Evolutionary conservation across 2,329 filamentous ascomycete genomes (phyloP), one percentile per base, ranked within the genome.

Genomic region (Botrytis medusae): DNA sequence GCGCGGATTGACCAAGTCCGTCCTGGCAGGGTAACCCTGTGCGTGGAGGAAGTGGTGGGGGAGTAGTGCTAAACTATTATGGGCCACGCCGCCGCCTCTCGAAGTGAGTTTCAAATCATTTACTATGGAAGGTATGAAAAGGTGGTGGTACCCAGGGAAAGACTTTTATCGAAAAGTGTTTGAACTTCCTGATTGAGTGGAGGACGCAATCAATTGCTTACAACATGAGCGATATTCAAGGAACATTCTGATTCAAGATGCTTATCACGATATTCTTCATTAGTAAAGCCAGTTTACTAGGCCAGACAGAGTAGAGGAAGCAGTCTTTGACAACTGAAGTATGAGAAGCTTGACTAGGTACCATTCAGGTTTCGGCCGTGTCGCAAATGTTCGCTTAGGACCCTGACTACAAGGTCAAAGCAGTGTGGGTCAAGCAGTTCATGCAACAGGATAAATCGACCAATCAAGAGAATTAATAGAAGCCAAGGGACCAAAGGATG

Each of bases 351-450:
- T 74, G 77, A 75, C 76, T 76, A 78, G 74, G 75, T 75, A 77
- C 71, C 74, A 70, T 75, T 61, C 73, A 73, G 74, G 79, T 80
- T 80, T 80, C 79, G 79, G 73, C 72, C 74, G 74, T 75, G 79
- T 80, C 77, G 76, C 78, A 79, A 76, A 75, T 60, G 29, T 71
- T 80, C 79, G 79, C 79, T 79, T 78, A 78, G 34, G 64, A 48
- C 57, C 40, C 59, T 34, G 48, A 64, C n/a, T 63, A 60, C 59
- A 57, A 59, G 60, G 51, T 73, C 72, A 57, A 67, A 74, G 57
- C 73, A 72, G 64, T 59, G 71, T 68, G 72, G 75, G 70, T 62
- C 71, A 62, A 64, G 62, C 71, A 46, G 75, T 74, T 77, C 74
- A 76, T 79, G 76, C 76, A 71, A 75, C 65, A 69, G 22, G 34